A percentile compares a stretch with the other conserved stretches of the same genome.
Evolutionary conservation across 805 yeast species (phyloP).

Genomic region (Danielozyma ontarioensis): DNA sequence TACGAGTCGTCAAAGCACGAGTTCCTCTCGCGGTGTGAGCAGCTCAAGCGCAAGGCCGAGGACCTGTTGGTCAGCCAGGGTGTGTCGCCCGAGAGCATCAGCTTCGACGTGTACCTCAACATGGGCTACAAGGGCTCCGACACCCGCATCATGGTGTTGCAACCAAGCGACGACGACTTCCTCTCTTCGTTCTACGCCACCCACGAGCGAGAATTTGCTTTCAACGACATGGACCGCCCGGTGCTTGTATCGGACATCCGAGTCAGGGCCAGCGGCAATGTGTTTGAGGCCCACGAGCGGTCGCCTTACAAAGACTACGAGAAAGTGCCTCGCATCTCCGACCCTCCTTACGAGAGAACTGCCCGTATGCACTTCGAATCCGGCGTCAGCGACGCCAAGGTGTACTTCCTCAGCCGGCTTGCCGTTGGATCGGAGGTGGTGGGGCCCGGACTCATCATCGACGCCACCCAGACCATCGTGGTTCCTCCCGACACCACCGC

Average conservation of each 20-base stretch:
- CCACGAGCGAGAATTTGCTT: constrained; percentile 73
- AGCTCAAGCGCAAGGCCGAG: constrained; percentile 7
- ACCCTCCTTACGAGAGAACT: neutral
- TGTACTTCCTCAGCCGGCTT: constrained; percentile 49
- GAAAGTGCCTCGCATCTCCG: neutral
- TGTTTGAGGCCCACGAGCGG: constrained; percentile 7
- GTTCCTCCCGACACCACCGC: constrained; percentile 61
- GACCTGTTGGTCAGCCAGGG: constrained; percentile 11
- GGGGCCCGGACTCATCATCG: constrained; percentile 79
- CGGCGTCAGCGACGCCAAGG: neutral
- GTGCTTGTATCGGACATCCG: constrained; percentile 69
- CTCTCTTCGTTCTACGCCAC: constrained; percentile 42
- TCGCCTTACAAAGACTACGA: constrained; percentile 1
- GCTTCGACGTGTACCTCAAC: neutral
- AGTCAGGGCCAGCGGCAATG: constrained; percentile 46
- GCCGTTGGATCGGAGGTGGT: constrained; percentile 44
- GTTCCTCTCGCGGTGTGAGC: constrained; percentile 14
- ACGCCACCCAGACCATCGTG: constrained; percentile 75
- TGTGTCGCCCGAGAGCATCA: constrained; percentile 4
- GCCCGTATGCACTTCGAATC: neutral
- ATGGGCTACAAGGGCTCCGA: constrained; percentile 14
- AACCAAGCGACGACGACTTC: constrained; percentile 24
- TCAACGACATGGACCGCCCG: constrained; percentile 47
- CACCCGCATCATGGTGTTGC: constrained; percentile 20
- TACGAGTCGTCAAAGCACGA: constrained; percentile 11